Percentiles rank a stretch among this genome's conserved stretches.
Conservation (phyloP, 306 rosid species). For the Cucumis hystrix region DNA sequence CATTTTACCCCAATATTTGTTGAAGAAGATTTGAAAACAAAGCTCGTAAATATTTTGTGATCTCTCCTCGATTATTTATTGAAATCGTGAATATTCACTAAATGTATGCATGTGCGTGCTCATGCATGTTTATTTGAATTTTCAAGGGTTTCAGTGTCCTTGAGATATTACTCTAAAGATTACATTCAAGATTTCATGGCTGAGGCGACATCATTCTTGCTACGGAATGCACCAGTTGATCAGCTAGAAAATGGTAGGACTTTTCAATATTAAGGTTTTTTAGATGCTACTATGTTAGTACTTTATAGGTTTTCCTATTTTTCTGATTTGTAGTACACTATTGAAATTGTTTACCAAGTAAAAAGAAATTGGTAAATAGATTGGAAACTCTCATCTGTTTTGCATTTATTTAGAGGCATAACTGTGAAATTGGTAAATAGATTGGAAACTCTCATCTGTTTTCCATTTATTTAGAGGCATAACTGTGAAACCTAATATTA, state of each 20-base stretch:
- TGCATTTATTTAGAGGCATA: background rate
- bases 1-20: background rate
- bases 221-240: constrained; percentile 63
- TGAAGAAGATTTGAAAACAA: background rate
- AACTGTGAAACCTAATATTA: background rate
- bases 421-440: background rate
- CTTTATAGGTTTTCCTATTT: background rate
- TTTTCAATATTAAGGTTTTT: background rate
- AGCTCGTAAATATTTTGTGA: background rate
- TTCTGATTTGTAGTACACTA: background rate
- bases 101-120: background rate
- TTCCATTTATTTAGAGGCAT: background rate
- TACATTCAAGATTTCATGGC: constrained; percentile 77
- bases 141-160: constrained; percentile 51
- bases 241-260: constrained; percentile 63
- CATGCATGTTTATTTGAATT: background rate
- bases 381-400: background rate
- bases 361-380: background rate
- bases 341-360: background rate
- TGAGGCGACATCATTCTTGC: constrained; percentile 61
- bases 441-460: background rate
- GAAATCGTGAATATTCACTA: background rate
- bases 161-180: constrained; percentile 71
- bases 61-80: background rate
- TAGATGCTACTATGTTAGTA: background rate